These are phyloP conservation scores for Ganoderma meredithae DNA, from an alignment of 1,284 basidiomycete genomes.

Conservation along the genomic window DNA sequence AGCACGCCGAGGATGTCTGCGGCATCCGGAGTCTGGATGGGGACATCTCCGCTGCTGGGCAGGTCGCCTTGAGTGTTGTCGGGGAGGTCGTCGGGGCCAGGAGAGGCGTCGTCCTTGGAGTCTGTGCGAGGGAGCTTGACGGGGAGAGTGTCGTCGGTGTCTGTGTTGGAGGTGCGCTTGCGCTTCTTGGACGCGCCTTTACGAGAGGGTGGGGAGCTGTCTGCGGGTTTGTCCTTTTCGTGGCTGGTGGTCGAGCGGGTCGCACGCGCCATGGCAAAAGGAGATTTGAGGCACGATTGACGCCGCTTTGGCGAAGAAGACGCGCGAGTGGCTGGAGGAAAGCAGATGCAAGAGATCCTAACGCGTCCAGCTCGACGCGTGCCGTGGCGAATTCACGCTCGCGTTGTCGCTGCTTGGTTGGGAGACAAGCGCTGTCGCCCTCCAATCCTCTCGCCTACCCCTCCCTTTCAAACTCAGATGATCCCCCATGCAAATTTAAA, in stretches of 20 bases:
- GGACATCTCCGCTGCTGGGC: conserved; percentile 52
- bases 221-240: conserved; percentile 44
- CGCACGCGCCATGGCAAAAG: conserved; percentile 65
- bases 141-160: conserved; percentile 52
- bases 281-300: conserved; percentile 27
- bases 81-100: conserved; percentile 41
- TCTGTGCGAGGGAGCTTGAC: conserved; percentile 54
- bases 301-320: conserved; percentile 34
- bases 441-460: conserved; percentile 28
- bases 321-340: conserved; percentile 44
- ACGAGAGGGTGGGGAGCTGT: conserved; percentile 36
- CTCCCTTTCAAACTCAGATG: conserved; percentile 33
- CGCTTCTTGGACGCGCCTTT: conserved; percentile 64
- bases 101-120: conserved; percentile 45
- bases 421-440: conserved; percentile 26
- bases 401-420: conserved; percentile 32
- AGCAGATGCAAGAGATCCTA: conserved; percentile 28
- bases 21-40: conserved; percentile 58
- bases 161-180: conserved; percentile 58
- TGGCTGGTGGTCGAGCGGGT: conserved; percentile 68
- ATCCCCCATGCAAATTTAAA: neutral
- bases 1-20: conserved; percentile 77
- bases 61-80: conserved; percentile 43
- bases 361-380: conserved; percentile 41
- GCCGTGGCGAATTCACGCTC: conserved; percentile 38